Evolutionary conservation across 2,329 filamentous ascomycete species (phyloP).

Genomic region (Lachnellula suecica): DNA sequence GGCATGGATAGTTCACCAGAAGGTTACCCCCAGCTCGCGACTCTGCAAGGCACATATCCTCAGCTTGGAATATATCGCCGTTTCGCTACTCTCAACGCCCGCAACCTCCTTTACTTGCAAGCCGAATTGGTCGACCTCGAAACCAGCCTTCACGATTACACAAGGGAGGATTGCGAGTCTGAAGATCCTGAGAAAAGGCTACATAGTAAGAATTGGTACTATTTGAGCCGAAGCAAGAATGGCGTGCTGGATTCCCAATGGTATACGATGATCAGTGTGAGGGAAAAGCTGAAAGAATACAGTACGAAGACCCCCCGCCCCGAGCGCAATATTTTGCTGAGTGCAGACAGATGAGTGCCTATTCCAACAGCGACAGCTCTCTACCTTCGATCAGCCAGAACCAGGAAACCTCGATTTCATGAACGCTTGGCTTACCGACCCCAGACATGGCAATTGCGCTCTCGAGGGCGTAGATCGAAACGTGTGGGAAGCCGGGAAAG

Average conservation of each 20-base stretch:
- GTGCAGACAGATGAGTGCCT: background rate
- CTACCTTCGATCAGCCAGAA: background rate
- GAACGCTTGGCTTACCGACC: background rate
- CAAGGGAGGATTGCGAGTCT: background rate
- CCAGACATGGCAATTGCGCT: background rate
- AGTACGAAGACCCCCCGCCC: background rate
- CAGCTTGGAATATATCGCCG: slow-evolving; percentile 1
- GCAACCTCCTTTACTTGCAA: slow-evolving; percentile 3
- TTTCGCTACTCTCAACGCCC: background rate
- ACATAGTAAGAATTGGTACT: background rate
- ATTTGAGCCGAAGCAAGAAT: background rate
- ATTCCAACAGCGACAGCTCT: slow-evolving; percentile 1
- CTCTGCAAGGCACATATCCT: background rate
- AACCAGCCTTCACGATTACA: background rate
- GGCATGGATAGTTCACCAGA: background rate
- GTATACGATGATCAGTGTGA: background rate
- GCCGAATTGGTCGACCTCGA: background rate
- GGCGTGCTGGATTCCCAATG: background rate
- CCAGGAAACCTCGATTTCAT: background rate
- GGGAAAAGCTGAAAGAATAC: slow-evolving; percentile 1
- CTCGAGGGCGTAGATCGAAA: background rate
- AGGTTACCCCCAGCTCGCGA: background rate
- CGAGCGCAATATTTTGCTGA: background rate
- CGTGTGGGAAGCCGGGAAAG: background rate
- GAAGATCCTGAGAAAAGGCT: background rate